phyloP scores from a whole-genome alignment of 768 basidiomycete genomes.

The Leucosporidium creatinivorum region DNA sequence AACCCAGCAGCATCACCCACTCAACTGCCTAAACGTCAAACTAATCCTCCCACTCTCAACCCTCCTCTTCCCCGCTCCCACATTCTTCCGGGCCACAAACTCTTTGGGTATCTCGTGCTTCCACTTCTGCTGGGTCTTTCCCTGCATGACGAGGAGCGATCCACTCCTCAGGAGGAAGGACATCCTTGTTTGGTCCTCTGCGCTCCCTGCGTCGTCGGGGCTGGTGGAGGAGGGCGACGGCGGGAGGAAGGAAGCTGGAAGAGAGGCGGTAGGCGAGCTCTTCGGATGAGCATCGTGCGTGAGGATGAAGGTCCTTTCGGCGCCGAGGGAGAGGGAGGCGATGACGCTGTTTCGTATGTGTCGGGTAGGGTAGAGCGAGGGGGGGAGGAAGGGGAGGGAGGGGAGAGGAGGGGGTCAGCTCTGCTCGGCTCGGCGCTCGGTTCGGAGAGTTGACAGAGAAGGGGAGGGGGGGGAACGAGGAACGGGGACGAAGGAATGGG shows the following conservation, averaged over 20 bases:
- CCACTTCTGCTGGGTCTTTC: slow-evolving; percentile 46
- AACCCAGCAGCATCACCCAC: no score
- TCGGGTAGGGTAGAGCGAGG: no score
- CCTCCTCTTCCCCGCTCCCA: slow-evolving; percentile 43
- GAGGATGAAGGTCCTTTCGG: slow-evolving; percentile 45
- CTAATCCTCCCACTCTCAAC: slow-evolving; percentile 43
- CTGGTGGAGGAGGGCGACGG: neutral
- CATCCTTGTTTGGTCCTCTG: slow-evolving; percentile 27
- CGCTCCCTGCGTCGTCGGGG: neutral
- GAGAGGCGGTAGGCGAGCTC: no score
- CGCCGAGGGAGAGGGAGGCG: slow-evolving; percentile 45
- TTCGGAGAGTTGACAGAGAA: no score
- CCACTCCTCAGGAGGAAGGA: slow-evolving; percentile 43
- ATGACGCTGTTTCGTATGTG: slow-evolving; percentile 37
- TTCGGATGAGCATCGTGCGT: slow-evolving; percentile 35
- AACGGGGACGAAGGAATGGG: neutral
- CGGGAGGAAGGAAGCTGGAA: neutral
- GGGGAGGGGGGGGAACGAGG: neutral
- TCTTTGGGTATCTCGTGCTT: slow-evolving; percentile 41
- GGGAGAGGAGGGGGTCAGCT: neutral
- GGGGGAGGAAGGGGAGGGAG: neutral
- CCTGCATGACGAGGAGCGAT: slow-evolving; percentile 47
- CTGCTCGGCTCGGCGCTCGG: neutral
- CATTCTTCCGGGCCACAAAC: slow-evolving; percentile 35
- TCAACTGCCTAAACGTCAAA: slow-evolving; percentile 45